Percentiles rank a stretch among this genome's conserved stretches.
Conservation (phyloP, 192 early-diverging fungal genomes). For the Gryganskiella cystojenkinii region DNA sequence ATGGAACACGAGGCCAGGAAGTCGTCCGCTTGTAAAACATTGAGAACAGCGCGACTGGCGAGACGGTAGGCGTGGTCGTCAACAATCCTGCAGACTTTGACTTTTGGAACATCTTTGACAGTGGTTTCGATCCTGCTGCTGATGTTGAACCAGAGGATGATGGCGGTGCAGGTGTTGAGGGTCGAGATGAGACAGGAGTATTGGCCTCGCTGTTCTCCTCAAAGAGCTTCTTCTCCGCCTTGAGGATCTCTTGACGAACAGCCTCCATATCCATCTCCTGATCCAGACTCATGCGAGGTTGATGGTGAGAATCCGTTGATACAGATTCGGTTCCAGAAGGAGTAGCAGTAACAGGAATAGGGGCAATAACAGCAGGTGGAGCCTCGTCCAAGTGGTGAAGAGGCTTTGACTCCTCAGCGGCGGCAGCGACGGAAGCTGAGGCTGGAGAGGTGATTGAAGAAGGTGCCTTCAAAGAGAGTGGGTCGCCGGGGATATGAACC, state of each 20-base stretch:
- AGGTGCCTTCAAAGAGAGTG: constrained; percentile 36
- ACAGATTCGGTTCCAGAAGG: too few relatives aligned
- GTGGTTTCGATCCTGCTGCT: constrained; percentile 17
- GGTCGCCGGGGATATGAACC: constrained; percentile 50
- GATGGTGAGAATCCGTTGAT: constrained; percentile 1
- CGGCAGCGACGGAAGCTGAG: neutral
- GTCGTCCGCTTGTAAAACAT: constrained; percentile 59
- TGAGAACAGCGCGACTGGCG: constrained; percentile 50
- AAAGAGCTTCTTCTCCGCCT: constrained; percentile 46
- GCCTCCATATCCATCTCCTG: constrained; percentile 52
- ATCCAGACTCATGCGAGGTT: constrained; percentile 46
- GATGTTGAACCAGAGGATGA: neutral
- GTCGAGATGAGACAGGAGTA: constrained; percentile 33
- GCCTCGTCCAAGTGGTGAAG: constrained; percentile 17
- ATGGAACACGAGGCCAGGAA: constrained; percentile 23
- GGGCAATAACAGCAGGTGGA: neutral
- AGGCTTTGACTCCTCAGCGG: neutral
- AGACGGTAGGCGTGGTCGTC: constrained; percentile 3
- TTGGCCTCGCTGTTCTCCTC: constrained; percentile 16
- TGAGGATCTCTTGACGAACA: constrained; percentile 34
- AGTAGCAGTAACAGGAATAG: too few relatives aligned
- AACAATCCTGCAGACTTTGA: constrained; percentile 19
- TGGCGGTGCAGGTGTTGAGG: constrained; percentile 25
- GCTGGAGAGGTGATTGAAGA: neutral
- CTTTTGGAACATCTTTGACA: constrained; percentile 35